phyloP scores from a whole-genome alignment of 2,329 filamentous ascomycete genomes.

The Clarireedia hainanense region DNA sequence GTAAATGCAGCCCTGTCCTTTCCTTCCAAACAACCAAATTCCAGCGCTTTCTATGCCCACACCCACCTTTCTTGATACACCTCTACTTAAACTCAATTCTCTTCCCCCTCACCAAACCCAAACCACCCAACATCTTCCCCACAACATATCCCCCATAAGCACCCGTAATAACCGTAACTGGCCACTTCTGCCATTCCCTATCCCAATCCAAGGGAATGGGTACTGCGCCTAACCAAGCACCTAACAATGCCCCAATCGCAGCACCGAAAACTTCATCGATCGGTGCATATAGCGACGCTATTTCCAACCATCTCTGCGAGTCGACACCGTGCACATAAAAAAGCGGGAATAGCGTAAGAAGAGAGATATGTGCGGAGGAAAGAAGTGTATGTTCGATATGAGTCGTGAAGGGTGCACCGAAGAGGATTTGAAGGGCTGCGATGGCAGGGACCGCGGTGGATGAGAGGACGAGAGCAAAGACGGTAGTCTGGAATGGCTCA shows the following conservation, averaged over 20 bases:
- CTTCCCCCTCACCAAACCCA: conserved; percentile 24
- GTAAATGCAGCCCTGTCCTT: too few species aligned
- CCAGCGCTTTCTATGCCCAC: too few species aligned
- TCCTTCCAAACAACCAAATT: too few species aligned
- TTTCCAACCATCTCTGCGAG: conserved; percentile 57
- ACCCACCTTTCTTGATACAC: neutral
- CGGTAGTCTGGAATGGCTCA: conserved; percentile 26
- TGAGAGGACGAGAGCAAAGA: conserved; percentile 58
- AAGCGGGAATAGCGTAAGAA: conserved; percentile 71
- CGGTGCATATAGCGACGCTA: conserved; percentile 60
- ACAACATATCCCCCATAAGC: conserved; percentile 70
- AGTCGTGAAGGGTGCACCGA: conserved; percentile 83
- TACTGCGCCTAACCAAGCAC: conserved; percentile 88
- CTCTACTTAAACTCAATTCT: conserved; percentile 27
- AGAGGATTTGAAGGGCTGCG: conserved; percentile 59
- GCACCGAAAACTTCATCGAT: conserved; percentile 81
- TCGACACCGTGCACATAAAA: conserved; percentile 84
- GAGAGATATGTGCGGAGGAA: conserved; percentile 70
- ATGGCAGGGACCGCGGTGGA: conserved; percentile 44
- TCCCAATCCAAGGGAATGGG: conserved; percentile 98
- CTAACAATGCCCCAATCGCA: conserved; percentile 66
- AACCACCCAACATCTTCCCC: conserved; percentile 54
- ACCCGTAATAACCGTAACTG: conserved; percentile 81
- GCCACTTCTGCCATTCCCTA: conserved; percentile 98
- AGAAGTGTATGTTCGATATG: conserved; percentile 73